Conservation (phyloP, 1,284 basidiomycete species). For the Ceratobasidium sp. region DNA sequence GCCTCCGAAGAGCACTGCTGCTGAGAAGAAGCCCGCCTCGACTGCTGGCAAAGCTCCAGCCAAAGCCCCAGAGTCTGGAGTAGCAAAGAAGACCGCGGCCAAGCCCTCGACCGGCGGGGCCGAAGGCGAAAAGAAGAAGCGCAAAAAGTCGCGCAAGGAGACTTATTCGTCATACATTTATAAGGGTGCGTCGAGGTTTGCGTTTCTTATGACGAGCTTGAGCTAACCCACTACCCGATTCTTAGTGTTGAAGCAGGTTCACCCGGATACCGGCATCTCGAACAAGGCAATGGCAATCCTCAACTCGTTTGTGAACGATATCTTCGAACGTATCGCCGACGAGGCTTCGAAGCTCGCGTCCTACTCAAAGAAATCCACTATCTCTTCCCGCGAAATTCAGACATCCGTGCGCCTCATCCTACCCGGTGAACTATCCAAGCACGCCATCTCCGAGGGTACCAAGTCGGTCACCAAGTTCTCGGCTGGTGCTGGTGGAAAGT, state of each 20-base stretch:
- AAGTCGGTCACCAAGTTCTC: conserved; percentile 56
- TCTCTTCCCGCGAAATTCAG: conserved; percentile 94
- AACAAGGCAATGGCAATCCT: conserved; percentile 84
- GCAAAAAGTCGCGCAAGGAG: conserved; percentile 90
- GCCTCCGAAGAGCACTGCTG: conserved; percentile 83
- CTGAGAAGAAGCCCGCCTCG: conserved; percentile 54
- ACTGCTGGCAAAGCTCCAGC: conserved; percentile 85
- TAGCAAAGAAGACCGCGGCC: conserved; percentile 60
- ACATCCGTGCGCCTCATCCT: conserved; percentile 92
- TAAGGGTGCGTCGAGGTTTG: conserved; percentile 71
- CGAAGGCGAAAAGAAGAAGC: conserved; percentile 82
- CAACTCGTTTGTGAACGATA: conserved; percentile 79
- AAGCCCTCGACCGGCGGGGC: conserved; percentile 73
- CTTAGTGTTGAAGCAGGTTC: conserved; percentile 88
- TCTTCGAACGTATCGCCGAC: conserved; percentile 80
- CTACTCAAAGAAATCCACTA: conserved; percentile 95
- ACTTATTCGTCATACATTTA: conserved; percentile 96
- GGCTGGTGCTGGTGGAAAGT: conserved; percentile 62
- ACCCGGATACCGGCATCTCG: conserved; percentile 93
- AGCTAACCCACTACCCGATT: conserved; percentile 5
- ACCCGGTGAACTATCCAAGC: conserved; percentile 87
- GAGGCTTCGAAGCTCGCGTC: conserved; percentile 91
- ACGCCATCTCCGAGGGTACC: conserved; percentile 80
- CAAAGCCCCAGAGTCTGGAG: conserved; percentile 58
- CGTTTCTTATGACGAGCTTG: conserved; percentile 46